Evolutionary conservation across 2,329 filamentous ascomycete genomes (phyloP).

Genomic region (Chaetomiaceae sp.): DNA sequence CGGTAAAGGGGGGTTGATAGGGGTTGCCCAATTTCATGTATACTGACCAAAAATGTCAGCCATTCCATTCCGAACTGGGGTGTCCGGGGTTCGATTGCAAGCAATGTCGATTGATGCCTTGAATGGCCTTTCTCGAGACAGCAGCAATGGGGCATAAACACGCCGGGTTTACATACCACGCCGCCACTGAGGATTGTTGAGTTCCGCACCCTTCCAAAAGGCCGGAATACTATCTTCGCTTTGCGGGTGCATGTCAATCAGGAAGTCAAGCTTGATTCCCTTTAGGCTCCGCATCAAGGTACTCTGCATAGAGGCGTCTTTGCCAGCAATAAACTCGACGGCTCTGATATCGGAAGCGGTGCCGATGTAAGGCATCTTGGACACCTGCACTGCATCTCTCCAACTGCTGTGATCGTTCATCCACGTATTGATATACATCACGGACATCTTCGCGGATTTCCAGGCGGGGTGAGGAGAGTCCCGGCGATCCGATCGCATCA

Average conservation of each 20-base stretch:
- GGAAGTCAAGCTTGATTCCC: conserved; percentile 2
- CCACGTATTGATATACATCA: background rate
- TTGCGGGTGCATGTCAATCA: conserved; percentile 1
- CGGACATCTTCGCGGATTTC: background rate
- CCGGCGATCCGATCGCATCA: background rate
- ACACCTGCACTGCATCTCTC: background rate
- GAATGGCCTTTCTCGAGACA: no score
- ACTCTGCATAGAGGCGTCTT: background rate
- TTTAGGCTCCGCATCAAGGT: background rate
- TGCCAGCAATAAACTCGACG: background rate
- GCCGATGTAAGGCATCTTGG: conserved; percentile 13
- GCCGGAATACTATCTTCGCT: background rate
- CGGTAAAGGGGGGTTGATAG: background rate
- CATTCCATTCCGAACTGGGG: no score
- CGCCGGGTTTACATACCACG: no score
- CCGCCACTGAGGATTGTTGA: conserved; percentile 2
- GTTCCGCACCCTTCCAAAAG: conserved; percentile 10
- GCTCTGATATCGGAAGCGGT: conserved; percentile 10
- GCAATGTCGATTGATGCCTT: no score
- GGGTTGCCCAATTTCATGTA: background rate
- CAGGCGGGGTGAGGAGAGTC: background rate
- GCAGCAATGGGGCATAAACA: no score
- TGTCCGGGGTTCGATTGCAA: no score
- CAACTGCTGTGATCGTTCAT: background rate
- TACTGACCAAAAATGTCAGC: no score